These are phyloP conservation scores for Kluyveromyces aestuarii DNA, from an alignment of 805 yeast genomes.

Conservation along the genomic window DNA sequence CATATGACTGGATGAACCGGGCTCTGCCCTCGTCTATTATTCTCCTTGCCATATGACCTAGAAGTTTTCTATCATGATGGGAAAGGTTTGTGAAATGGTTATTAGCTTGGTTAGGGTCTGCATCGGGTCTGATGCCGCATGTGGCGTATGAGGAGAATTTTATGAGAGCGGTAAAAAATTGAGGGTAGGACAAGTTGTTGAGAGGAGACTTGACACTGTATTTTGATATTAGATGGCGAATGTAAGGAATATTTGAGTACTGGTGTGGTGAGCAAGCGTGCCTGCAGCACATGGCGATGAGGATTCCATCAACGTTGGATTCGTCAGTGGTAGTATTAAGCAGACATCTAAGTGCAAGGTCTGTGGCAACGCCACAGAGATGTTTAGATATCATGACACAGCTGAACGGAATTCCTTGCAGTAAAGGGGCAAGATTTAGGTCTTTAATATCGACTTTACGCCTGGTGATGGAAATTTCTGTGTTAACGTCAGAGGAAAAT, in stretches of 20 bases:
- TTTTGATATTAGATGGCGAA: slow-evolving; percentile 33
- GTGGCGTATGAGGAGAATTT: slow-evolving; percentile 87
- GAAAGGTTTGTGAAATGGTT: slow-evolving; percentile 41
- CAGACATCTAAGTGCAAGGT: slow-evolving; percentile 64
- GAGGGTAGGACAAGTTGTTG: slow-evolving; percentile 9
- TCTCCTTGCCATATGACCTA: slow-evolving; percentile 65
- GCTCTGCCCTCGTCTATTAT: slow-evolving; percentile 65
- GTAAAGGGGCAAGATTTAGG: slow-evolving; percentile 40
- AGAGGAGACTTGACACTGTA: slow-evolving; percentile 20
- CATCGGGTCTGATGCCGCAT: slow-evolving; percentile 46
- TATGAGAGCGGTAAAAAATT: slow-evolving; percentile 40
- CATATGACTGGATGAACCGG: slow-evolving; percentile 29
- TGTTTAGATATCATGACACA: slow-evolving; percentile 73
- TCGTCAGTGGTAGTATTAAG: slow-evolving; percentile 27
- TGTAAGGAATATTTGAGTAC: slow-evolving; percentile 21
- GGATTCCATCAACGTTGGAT: slow-evolving; percentile 40
- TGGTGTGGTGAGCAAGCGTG: slow-evolving; percentile 64
- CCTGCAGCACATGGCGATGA: slow-evolving; percentile 90
- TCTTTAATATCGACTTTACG: slow-evolving; percentile 76
- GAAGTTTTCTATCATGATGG: slow-evolving; percentile 39
- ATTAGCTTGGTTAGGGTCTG: slow-evolving; percentile 27
- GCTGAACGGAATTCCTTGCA: slow-evolving; percentile 16
- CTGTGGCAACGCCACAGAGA: slow-evolving; percentile 91
- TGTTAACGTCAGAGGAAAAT: slow-evolving; percentile 43
- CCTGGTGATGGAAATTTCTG: slow-evolving; percentile 27